Evolutionary conservation across 805 yeast genomes (phyloP).

Genomic region (Debaryomyces hansenii): DNA sequence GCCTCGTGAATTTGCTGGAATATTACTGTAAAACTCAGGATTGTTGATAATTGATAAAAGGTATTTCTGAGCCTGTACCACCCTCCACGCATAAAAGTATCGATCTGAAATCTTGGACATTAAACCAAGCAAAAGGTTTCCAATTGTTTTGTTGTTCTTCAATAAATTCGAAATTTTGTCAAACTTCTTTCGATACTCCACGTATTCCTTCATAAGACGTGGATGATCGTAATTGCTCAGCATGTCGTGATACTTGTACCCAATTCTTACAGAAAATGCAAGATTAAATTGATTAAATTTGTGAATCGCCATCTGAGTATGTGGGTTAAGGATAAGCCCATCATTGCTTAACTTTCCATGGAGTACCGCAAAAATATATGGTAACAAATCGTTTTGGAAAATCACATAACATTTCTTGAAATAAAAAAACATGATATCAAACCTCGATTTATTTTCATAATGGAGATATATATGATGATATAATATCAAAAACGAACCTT

Average conservation of each 20-base stretch:
- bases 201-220: slow-evolving; percentile 7
- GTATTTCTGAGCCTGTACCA: slow-evolving; percentile 53
- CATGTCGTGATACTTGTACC: slow-evolving; percentile 7
- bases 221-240: slow-evolving; percentile 12
- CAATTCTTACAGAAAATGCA: not conserved
- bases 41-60: slow-evolving; percentile 19
- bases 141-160: slow-evolving; percentile 9
- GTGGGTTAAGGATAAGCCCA: slow-evolving; percentile 36
- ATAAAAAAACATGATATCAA: slow-evolving; percentile 30
- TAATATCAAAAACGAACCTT: slow-evolving; percentile 13
- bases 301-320: slow-evolving; percentile 36
- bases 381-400: slow-evolving; percentile 21
- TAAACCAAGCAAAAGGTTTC: slow-evolving; percentile 15
- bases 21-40: not conserved
- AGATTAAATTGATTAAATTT: slow-evolving; percentile 28
- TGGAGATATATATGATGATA: slow-evolving; percentile 36
- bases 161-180: slow-evolving; percentile 4
- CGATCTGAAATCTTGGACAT: slow-evolving; percentile 45
- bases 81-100: slow-evolving; percentile 66
- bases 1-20: not conserved
- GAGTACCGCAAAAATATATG: slow-evolving; percentile 24
- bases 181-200: slow-evolving; percentile 6
- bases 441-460: slow-evolving; percentile 29
- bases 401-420: slow-evolving; percentile 24
- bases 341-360: slow-evolving; percentile 2